Evolutionary conservation across 2,329 filamentous ascomycete species (phyloP), one percentile per base, ranked within the genome.

Genomic region (Claviceps sp.): DNA sequence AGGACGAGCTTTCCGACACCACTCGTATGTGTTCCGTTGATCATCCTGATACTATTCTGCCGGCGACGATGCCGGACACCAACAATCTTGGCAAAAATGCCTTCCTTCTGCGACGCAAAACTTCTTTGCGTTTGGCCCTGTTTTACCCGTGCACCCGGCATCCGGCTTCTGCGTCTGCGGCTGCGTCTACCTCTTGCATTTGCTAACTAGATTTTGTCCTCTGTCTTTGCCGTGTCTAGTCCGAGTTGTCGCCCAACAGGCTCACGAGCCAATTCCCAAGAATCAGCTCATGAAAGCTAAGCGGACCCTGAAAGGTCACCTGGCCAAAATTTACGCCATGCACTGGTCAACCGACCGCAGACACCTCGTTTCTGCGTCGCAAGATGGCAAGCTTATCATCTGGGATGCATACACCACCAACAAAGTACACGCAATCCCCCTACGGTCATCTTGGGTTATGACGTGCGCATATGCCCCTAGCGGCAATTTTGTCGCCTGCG

Each of bases 341-440:
- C 93, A 98, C 76, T 98, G 93, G 93, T 97, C 93, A 37, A 98
- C 93, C 58, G 93, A 98, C 72, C 84, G 93, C 66, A 84, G 93
- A 70, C 93, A 97, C 72, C 82, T 97, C 55, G 93, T 98, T 50
- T 97, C 93, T 13, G 93, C 93, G 57, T 98, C 93, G 61, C 93
- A 98, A 72, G 93, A 98, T 65, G 93, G 93, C 69, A 98, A 98
- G 77, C 83, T 98, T 61, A 98, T 98, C 71, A 97, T 98, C 67
- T 98, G 93, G 93, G 93, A 98, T 70, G 93, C 93, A 54, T 98
- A 98, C 75, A 97, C 91, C 59, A 97, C 93, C 57, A 97, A 98
- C 78, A 98, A 98, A 72, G 93, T 98, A 56, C 93, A 98, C 72
- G 93, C 93, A 68, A 97, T 98, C 62, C 93, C 93, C 37, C 78